phyloP scores from a whole-genome alignment of 2,329 filamentous ascomycete genomes.

The Elsinoe australis region DNA sequence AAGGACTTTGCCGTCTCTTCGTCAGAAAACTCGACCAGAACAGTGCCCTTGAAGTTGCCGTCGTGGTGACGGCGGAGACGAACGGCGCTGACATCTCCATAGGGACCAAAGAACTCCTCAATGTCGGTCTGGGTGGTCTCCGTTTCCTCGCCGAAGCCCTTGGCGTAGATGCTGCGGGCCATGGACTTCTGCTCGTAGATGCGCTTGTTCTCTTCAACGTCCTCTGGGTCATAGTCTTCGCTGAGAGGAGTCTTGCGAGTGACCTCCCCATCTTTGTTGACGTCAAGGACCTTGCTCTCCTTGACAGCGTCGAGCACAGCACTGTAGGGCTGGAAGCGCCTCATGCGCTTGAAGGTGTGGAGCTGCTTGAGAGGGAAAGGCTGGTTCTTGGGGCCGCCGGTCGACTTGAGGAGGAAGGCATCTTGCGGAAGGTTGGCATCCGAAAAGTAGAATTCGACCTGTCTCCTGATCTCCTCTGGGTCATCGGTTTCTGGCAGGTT shows the following conservation, averaged over 20 bases:
- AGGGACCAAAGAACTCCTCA: constrained; percentile 80
- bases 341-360: constrained; percentile 90
- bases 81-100: constrained; percentile 70
- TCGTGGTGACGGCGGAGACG: constrained; percentile 71
- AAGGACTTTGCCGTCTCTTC: constrained; percentile 76
- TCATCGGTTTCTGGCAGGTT: constrained; percentile 65
- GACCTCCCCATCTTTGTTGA: constrained; percentile 66
- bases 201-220: constrained; percentile 47
- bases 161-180: constrained; percentile 75
- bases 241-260: constrained; percentile 66
- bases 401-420: constrained; percentile 73
- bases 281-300: constrained; percentile 63
- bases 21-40: constrained; percentile 84
- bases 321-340: constrained; percentile 79
- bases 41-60: constrained; percentile 85
- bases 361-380: constrained; percentile 71
- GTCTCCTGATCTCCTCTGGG: constrained; percentile 71
- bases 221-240: constrained; percentile 40
- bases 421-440: constrained; percentile 85
- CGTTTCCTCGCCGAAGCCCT: constrained; percentile 85
- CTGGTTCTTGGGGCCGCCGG: constrained; percentile 72
- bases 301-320: constrained; percentile 77
- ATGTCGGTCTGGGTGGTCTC: constrained; percentile 84
- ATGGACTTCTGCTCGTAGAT: constrained; percentile 59
- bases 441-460: constrained; percentile 96